These are phyloP conservation scores for Geranomyces variabilis DNA, from an alignment of 192 early-diverging fungal species.

Conservation along the genomic window DNA sequence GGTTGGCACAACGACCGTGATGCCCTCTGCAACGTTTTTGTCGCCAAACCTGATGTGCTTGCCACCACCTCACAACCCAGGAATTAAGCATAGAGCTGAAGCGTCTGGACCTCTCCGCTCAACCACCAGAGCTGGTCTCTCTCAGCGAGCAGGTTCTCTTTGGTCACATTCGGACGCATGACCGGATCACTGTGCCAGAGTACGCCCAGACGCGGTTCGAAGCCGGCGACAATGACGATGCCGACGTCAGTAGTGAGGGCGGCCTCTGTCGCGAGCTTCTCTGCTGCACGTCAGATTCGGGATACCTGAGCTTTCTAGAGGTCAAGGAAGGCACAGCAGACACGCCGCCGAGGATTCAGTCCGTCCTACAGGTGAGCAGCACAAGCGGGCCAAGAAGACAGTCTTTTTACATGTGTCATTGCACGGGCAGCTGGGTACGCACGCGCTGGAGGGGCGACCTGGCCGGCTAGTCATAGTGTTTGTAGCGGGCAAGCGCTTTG, in stretches of 20 bases:
- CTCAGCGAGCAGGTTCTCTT: constrained; percentile 17
- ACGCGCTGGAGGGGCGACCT: too few species aligned
- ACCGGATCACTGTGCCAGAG: not conserved
- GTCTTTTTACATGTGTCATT: too few species aligned
- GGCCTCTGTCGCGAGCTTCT: not conserved
- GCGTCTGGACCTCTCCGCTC: not conserved
- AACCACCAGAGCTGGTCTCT: constrained; percentile 2
- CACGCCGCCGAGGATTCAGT: not conserved
- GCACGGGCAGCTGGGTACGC: not conserved
- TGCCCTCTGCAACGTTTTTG: not conserved
- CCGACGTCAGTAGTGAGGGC: not conserved
- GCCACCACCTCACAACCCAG: not conserved
- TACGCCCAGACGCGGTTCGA: not conserved
- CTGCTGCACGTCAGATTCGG: constrained; percentile 35
- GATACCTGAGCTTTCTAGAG: constrained; percentile 31
- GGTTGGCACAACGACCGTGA: not conserved
- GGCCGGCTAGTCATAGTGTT: not conserved
- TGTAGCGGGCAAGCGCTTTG: too few species aligned
- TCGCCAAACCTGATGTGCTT: not conserved
- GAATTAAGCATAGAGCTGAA: constrained; percentile 1
- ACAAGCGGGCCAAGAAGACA: not conserved
- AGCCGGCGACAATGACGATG: not conserved
- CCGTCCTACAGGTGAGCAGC: constrained; percentile 8
- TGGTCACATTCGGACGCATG: constrained; percentile 17
- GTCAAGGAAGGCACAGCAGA: not conserved